Evolutionary conservation across 768 basidiomycete genomes (phyloP).

Genomic region (Lactifluus piperatus): DNA sequence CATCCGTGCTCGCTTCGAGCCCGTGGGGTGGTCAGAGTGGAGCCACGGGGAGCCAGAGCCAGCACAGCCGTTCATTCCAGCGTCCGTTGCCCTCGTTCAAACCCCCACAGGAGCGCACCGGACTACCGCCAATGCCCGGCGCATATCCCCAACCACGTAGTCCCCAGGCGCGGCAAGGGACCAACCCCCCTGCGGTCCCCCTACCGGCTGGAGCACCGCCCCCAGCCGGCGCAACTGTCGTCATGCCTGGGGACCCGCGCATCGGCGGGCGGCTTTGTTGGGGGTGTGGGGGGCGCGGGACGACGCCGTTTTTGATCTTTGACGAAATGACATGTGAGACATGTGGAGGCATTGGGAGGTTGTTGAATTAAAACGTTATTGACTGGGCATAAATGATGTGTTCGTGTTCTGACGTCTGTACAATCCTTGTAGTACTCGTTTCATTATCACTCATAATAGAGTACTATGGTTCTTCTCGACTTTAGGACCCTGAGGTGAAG

Average conservation of each 20-base stretch:
- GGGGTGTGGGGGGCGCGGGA: constrained; percentile 55
- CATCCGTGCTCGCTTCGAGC: constrained; percentile 50
- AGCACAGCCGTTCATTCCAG: constrained; percentile 14
- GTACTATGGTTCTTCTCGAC: neutral
- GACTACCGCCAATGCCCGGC: neutral
- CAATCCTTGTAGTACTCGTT: neutral
- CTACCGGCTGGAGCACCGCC: constrained; percentile 23
- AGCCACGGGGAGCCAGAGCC: neutral
- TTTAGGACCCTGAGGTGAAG: too few relatives aligned
- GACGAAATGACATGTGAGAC: constrained; percentile 43
- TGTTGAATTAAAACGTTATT: constrained; percentile 1
- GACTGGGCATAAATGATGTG: neutral
- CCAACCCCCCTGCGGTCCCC: constrained; percentile 13
- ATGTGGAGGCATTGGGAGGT: constrained; percentile 59
- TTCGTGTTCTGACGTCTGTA: neutral
- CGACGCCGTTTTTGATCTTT: constrained; percentile 42
- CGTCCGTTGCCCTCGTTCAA: constrained; percentile 18
- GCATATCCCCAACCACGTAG: neutral
- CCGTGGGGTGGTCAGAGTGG: constrained; percentile 27
- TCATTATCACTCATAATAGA: neutral
- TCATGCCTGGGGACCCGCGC: constrained; percentile 57
- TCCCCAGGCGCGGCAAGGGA: too few relatives aligned
- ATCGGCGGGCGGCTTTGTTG: constrained; percentile 60
- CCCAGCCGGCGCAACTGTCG: constrained; percentile 38
- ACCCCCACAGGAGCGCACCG: constrained; percentile 5